Conservation (phyloP, 768 basidiomycete species). For the Boletus subparvulus region DNA sequence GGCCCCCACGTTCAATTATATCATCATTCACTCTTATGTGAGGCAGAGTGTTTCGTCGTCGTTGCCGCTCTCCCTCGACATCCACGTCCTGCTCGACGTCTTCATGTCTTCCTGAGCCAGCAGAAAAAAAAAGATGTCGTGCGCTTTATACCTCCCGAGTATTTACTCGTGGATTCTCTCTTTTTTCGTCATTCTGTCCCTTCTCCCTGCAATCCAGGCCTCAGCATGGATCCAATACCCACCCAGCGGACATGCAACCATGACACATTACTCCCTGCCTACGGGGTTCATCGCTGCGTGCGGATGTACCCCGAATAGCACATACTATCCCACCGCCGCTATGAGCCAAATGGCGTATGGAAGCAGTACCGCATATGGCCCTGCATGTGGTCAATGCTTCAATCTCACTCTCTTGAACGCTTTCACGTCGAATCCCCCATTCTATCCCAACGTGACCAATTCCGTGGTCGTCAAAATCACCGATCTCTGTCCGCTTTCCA, state of each 20-base stretch:
- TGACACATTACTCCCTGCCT: constrained; percentile 71
- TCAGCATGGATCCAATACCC: constrained; percentile 66
- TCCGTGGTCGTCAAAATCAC: constrained; percentile 76
- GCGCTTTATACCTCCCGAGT: not conserved
- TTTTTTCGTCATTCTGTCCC: constrained; percentile 22
- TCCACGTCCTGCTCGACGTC: not conserved
- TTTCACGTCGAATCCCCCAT: constrained; percentile 64
- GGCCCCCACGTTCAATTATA: no score
- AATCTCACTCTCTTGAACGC: constrained; percentile 72
- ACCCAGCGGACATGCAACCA: constrained; percentile 60
- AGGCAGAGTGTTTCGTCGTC: not conserved
- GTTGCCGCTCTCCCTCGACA: not conserved
- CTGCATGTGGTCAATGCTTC: constrained; percentile 78
- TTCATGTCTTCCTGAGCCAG: constrained; percentile 15
- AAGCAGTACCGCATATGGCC: constrained; percentile 68
- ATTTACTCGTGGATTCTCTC: constrained; percentile 21
- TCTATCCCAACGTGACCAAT: constrained; percentile 58
- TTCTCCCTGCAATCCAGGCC: constrained; percentile 25
- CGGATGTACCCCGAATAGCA: constrained; percentile 69
- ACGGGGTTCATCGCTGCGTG: constrained; percentile 58
- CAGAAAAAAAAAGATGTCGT: constrained; percentile 17
- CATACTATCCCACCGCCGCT: constrained; percentile 74
- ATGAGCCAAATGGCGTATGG: constrained; percentile 80
- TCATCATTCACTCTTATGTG: not conserved
- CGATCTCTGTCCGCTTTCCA: constrained; percentile 70